Evolutionary conservation across 2,329 filamentous ascomycete genomes (phyloP).

Genomic region (Colletotrichum karsti): DNA sequence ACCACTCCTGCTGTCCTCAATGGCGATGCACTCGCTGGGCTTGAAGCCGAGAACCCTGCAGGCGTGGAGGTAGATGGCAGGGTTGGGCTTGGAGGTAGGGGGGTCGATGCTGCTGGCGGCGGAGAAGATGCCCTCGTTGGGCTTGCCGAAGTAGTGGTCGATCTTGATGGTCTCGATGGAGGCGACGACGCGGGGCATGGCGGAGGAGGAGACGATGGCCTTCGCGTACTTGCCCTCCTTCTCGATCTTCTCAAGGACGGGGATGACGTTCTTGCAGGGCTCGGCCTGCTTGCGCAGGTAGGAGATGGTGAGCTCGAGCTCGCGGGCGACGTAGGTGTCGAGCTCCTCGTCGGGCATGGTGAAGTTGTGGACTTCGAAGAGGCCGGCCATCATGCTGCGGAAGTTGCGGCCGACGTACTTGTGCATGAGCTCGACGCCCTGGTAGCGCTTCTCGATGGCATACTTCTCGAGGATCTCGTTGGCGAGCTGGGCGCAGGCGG

Average conservation of each 20-base stretch:
- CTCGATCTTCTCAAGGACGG: slow-evolving; percentile 71
- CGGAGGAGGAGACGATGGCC: slow-evolving; percentile 83
- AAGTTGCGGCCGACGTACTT: slow-evolving; percentile 96
- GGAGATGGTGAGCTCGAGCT: slow-evolving; percentile 84
- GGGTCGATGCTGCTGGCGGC: slow-evolving; percentile 80
- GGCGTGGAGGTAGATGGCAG: slow-evolving; percentile 85
- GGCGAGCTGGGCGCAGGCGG: slow-evolving; percentile 87
- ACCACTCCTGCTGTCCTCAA: slow-evolving; percentile 90
- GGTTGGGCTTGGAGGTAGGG: slow-evolving; percentile 89
- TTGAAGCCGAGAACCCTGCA: slow-evolving; percentile 77
- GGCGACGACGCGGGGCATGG: slow-evolving; percentile 79
- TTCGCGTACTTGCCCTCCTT: slow-evolving; percentile 72
- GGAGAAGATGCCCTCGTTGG: slow-evolving; percentile 79
- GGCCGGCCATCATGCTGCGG: slow-evolving; percentile 84
- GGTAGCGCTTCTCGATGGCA: slow-evolving; percentile 73
- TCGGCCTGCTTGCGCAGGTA: slow-evolving; percentile 75
- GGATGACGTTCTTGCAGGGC: slow-evolving; percentile 74
- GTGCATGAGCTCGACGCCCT: slow-evolving; percentile 78
- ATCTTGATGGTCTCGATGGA: slow-evolving; percentile 82
- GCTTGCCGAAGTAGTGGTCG: slow-evolving; percentile 78
- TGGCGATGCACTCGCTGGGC: slow-evolving; percentile 76
- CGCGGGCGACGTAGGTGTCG: slow-evolving; percentile 76
- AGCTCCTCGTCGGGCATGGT: slow-evolving; percentile 73
- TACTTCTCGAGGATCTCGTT: slow-evolving; percentile 82
- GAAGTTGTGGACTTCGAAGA: slow-evolving; percentile 81